Evolutionary conservation across 2,329 filamentous ascomycete species (phyloP).

Genomic region (Aspergillus pseudonomiae): DNA sequence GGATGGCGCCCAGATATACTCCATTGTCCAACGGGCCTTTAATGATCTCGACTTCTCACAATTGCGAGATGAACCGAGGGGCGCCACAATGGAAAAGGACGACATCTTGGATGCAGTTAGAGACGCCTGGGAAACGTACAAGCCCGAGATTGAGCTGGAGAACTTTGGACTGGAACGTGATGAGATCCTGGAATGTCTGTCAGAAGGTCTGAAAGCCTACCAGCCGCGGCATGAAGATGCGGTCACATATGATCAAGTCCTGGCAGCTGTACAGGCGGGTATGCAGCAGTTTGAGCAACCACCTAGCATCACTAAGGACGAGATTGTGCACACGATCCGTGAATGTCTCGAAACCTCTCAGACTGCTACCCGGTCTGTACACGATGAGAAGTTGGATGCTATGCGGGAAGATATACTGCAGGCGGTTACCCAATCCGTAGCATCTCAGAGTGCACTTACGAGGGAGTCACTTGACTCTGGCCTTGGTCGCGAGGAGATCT

Average conservation of each 20-base stretch:
- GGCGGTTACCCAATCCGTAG: conserved; percentile 34
- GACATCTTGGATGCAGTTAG: conserved; percentile 84
- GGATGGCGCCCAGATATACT: conserved; percentile 84
- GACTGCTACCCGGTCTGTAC: conserved; percentile 20
- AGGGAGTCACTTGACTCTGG: conserved; percentile 35
- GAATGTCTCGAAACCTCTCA: conserved; percentile 84
- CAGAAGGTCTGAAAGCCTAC: conserved; percentile 82
- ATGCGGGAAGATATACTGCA: conserved; percentile 40
- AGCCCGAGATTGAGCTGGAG: conserved; percentile 87
- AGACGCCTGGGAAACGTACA: conserved; percentile 92
- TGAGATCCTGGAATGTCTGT: conserved; percentile 83
- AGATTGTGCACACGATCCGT: conserved; percentile 79
- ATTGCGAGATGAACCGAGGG: conserved; percentile 55
- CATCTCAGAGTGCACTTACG: conserved; percentile 35
- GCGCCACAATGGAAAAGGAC: conserved; percentile 67
- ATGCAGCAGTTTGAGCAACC: conserved; percentile 78
- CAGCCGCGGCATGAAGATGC: conserved; percentile 55
- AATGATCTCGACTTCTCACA: conserved; percentile 62
- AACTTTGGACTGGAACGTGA: conserved; percentile 89
- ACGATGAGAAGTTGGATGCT: conserved; percentile 31
- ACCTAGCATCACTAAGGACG: conserved; percentile 72
- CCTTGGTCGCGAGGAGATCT: conserved; percentile 59
- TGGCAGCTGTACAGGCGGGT: conserved; percentile 81
- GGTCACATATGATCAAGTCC: conserved; percentile 81
- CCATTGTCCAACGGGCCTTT: conserved; percentile 75